Base-by-base conservation (phyloP, 2,329 filamentous ascomycete species). In the Helotiales sp. region DNA sequence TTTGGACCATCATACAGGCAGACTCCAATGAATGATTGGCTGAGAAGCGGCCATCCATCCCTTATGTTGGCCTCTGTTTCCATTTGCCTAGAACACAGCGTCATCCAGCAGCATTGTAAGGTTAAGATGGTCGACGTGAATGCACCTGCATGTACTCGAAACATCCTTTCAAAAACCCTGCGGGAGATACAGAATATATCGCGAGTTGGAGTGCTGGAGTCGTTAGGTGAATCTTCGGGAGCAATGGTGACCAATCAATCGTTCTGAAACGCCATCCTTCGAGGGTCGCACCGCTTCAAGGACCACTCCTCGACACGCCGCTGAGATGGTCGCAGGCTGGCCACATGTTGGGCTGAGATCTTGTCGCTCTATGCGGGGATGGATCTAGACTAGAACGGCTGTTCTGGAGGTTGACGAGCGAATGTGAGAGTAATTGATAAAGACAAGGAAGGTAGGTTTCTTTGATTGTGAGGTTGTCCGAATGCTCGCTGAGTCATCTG, bases 21-120 rank as follows among this genome's bases (percentile, higher is more conserved):
- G 22, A 22, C 24, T 46, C 25, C 12, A 25, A n/a, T 17, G 47
- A 46, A 51, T 47, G 54, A 56, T 56, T 56, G 54, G 52, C n/a
- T 15, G 47, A 51, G 47, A 56, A 29, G 17, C 24, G 19, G 33
- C 36, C 34, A 13, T n/a, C 7, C 8, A 50, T 3, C 2, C 10
- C 19, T n/a, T 44, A 5, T 42, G 12, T 24, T 13, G 3, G 15
- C 12, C 40, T 24, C 40, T 25, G 47, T 29, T 36, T 36, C 30
- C 47, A 25, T 44, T 13, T 34, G 46, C 34, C n/a, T n/a, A n/a
- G n/a, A n/a, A 17, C 24, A 8, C 13, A 42, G 22, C 19, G 46
- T 33, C 19, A 52, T 22, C 12, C 25, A 36, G 33, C 38, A 29
- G 36, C 54, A n/a, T 36, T 17, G 13, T 47, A 22, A 8, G 17